Evolutionary conservation across 768 basidiomycete genomes (phyloP), one percentile per base, ranked within the genome.

Genomic region (Suillus luteus): DNA sequence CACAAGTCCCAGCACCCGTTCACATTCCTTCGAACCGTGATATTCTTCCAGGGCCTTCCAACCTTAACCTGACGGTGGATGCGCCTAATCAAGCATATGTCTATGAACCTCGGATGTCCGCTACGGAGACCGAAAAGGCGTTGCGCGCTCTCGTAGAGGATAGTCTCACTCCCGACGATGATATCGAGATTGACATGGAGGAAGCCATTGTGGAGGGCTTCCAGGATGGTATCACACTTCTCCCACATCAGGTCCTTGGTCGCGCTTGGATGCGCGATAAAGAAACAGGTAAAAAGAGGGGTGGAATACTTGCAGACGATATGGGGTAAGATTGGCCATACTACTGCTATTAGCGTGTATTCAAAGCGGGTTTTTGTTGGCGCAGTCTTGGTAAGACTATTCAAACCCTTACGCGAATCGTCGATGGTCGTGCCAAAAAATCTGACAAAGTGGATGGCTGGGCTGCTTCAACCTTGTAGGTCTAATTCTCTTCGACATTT

Each of bases 241-340:
- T 96, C 67, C 91, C 93, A 2, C 96, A 98, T 75, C 97, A 99
- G 69, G 81, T 97, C 10, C 78, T 92, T 55, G 93, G 94, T 24
- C 82, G 95, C 0, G 76, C 76, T 31, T 99, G 96, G 96, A 95
- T 99, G 91, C 80, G 80, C 27, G 86, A 88, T 8, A 83, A 96
- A 22, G 96, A 99, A 76, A 75, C 82, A 9, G 88, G 86, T 38
- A 93, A 92, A 76, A 86, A 89, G 68, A 79, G 70, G 8, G 96
- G 96, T 1, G 96, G 96, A 0, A 95, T 98, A 67, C 78, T 97
- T 15, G 95, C 95, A 5, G 95, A 98, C 73, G 92, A 92, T 70
- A 93, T 93, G 90, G 92, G 91, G 91, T 90, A 69, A 57, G 81
- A 68, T 24, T 1, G 12, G 4, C 52, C 19, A 14, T 65, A 40